phyloP scores from a whole-genome alignment of 208 protist species.

The Leishmania major region DNA sequence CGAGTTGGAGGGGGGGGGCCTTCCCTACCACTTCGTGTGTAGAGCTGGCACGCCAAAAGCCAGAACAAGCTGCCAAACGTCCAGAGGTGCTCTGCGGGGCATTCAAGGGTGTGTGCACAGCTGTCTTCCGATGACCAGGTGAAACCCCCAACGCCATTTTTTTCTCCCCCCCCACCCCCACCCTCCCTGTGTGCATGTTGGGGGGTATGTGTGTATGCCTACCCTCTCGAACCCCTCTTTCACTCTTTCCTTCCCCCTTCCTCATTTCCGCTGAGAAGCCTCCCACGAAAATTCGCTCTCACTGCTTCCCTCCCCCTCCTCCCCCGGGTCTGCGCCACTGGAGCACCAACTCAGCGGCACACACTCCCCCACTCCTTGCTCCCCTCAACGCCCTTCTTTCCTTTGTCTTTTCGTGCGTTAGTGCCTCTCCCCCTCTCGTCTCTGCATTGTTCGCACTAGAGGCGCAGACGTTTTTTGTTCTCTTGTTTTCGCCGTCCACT shows the following conservation, averaged over 20 bases:
- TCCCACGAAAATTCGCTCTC: background rate
- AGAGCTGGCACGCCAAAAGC: background rate
- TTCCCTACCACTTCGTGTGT: background rate
- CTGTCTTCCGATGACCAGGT: background rate
- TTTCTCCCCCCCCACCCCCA: too few relatives aligned
- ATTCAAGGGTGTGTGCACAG: background rate
- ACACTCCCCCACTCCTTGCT: background rate
- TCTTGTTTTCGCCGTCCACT: background rate
- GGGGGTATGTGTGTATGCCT: background rate
- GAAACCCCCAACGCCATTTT: background rate
- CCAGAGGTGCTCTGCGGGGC: background rate
- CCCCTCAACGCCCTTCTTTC: constrained; percentile 15
- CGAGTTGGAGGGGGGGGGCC: background rate
- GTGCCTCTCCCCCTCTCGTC: background rate
- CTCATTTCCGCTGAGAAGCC: background rate
- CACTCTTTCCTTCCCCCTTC: background rate
- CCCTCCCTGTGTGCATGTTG: background rate
- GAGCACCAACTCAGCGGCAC: background rate
- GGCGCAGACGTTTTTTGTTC: background rate
- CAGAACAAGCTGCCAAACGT: background rate
- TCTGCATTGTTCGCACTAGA: background rate
- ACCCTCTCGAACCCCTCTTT: background rate
- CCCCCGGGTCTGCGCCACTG: background rate
- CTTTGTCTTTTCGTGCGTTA: background rate
- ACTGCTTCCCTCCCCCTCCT: background rate